A percentile compares a stretch with the other conserved stretches of the same genome.
Evolutionary conservation across 352 stramenopile species (phyloP).

Genomic region (Thraustochytrium striatum): DNA sequence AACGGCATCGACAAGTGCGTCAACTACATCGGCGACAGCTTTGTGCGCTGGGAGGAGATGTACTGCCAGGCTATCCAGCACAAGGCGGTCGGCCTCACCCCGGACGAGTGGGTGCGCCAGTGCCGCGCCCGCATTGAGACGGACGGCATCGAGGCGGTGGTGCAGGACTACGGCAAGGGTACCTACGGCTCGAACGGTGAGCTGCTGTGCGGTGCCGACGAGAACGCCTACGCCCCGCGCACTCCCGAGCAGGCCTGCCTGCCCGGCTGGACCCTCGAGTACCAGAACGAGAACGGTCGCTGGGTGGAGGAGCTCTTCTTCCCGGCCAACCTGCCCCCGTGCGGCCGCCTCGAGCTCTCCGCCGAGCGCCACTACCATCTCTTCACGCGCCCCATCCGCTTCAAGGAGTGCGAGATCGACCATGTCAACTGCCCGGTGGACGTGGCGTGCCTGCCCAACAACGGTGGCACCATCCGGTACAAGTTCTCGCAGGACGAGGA

Average conservation of each 20-base stretch:
- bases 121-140: slow-evolving; percentile 6
- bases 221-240: neutral
- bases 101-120: neutral
- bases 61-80: slow-evolving; percentile 27
- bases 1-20: neutral
- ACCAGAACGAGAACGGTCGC: neutral
- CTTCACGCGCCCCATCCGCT: slow-evolving; percentile 15
- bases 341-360: slow-evolving; percentile 23
- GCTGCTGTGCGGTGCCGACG: neutral
- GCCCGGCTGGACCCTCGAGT: slow-evolving; percentile 18
- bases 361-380: neutral
- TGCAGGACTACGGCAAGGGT: slow-evolving; percentile 5
- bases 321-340: neutral
- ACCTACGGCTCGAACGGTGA: neutral
- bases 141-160: neutral
- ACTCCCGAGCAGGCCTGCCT: slow-evolving; percentile 1
- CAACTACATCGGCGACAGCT: slow-evolving; percentile 11
- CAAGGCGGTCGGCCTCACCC: neutral
- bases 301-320: slow-evolving; percentile 25
- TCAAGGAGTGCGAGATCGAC: slow-evolving; percentile 21
- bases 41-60: neutral
- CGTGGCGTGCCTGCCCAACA: too few species aligned
- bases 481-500: too few species aligned
- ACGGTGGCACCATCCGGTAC: too few species aligned
- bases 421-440: neutral